Conservation (phyloP, 257 asterid genomes). For the Salvia hispanica region DNA sequence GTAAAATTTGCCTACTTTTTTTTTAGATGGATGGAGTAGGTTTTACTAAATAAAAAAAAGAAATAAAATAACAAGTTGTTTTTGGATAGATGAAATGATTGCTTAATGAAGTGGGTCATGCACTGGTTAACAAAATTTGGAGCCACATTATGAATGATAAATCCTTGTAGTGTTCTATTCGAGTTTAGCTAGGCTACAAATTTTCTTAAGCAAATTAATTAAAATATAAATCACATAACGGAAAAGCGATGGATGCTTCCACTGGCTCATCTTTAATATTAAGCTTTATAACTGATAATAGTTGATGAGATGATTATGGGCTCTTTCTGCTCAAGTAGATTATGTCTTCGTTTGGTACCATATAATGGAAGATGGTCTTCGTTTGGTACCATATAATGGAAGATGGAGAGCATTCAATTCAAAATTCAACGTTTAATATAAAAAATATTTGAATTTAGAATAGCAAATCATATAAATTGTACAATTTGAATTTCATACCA, state of each 20-base stretch:
- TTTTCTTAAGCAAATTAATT: not conserved
- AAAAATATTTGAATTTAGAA: too few species aligned
- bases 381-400: too few species aligned
- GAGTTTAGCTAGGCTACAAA: not conserved
- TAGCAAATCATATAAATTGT: too few species aligned
- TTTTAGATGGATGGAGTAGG: too few species aligned
- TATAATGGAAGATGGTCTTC: too few species aligned
- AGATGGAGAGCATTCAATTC: too few species aligned
- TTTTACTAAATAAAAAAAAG: not conserved
- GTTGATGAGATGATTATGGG: not conserved
- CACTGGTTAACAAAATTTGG: not conserved
- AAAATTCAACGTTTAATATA: too few species aligned
- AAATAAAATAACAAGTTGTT: not conserved
- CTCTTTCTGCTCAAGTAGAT: too few species aligned
- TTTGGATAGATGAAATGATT: not conserved
- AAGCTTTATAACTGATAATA: not conserved
- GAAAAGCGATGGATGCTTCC: not conserved
- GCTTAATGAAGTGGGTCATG: slow-evolving; percentile 6
- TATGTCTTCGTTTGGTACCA: too few species aligned
- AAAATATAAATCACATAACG: not conserved
- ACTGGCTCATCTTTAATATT: not conserved
- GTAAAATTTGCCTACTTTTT: too few species aligned
- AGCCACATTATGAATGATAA: slow-evolving; percentile 5
- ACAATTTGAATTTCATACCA: too few species aligned
- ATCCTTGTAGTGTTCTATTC: slow-evolving; percentile 7